phyloP scores from a whole-genome alignment of 2,329 filamentous ascomycete species.

The Stemphylium vesicarium region DNA sequence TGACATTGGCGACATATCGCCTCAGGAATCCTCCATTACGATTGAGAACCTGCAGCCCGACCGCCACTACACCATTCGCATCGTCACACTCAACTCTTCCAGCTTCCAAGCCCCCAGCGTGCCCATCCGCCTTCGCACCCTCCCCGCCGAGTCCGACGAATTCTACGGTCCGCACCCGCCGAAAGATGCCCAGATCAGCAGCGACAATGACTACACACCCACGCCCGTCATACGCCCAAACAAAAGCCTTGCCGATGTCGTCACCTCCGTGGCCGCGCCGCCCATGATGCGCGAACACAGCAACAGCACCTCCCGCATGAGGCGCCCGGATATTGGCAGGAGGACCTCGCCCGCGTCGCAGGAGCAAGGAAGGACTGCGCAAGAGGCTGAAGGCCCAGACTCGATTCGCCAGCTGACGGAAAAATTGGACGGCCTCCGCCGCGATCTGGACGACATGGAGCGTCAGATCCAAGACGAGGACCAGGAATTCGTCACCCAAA shows the following conservation, averaged over 20 bases:
- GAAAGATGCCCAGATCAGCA: conserved; percentile 52
- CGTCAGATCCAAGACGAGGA: conserved; percentile 69
- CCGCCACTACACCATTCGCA: conserved; percentile 90
- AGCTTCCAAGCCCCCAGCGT: conserved; percentile 92
- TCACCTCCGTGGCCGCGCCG: conserved; percentile 66
- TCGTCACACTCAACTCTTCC: conserved; percentile 87
- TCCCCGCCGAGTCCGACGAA: conserved; percentile 51
- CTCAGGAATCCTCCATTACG: conserved; percentile 84
- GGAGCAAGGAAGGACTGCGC: conserved; percentile 39
- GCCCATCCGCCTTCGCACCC: conserved; percentile 82
- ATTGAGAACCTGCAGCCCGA: conserved; percentile 86
- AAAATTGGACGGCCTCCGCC: conserved; percentile 77
- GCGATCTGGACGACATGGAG: conserved; percentile 81
- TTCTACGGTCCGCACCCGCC: conserved; percentile 58
- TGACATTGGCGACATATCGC: conserved; percentile 84
- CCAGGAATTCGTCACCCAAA: conserved; percentile 56
- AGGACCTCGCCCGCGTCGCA: conserved; percentile 72
- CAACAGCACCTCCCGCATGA: conserved; percentile 58
- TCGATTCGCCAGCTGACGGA: conserved; percentile 77
- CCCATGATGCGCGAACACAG: conserved; percentile 71
- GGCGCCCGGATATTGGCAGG: conserved; percentile 74
- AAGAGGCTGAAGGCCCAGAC: conserved; percentile 50
- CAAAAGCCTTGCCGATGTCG: conserved; percentile 64
- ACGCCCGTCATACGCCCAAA: conserved; percentile 60
- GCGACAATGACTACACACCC: conserved; percentile 56